Evolutionary conservation across 2,329 filamentous ascomycete species (phyloP).

Genomic region (Calonectria ilicicola): DNA sequence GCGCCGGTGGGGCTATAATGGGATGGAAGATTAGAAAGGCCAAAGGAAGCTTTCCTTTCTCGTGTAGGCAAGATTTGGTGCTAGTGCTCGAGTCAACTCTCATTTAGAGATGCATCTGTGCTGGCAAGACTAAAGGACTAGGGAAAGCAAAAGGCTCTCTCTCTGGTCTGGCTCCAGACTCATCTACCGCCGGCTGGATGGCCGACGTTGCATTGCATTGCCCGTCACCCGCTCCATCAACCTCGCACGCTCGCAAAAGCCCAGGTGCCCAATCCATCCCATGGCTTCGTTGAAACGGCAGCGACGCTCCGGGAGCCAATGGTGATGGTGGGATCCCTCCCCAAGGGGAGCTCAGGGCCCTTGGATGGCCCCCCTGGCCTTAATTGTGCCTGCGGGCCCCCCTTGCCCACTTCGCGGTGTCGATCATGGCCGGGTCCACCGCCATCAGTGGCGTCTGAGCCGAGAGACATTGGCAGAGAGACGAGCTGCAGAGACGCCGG

Average conservation of each 20-base stretch:
- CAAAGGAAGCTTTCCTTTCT: not conserved
- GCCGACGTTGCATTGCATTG: conserved; percentile 1
- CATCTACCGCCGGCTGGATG: conserved; percentile 1
- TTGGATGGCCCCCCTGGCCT: not conserved
- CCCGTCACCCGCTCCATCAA: conserved; percentile 20
- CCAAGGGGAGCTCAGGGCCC: not conserved
- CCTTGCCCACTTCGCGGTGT: conserved; percentile 21
- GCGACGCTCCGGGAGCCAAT: conserved; percentile 31
- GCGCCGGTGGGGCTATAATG: not conserved
- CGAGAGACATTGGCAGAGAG: conserved; percentile 21
- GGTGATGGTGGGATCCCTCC: conserved; percentile 10
- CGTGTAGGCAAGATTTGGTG: not conserved
- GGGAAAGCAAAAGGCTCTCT: too few relatives aligned
- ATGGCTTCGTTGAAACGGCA: conserved; percentile 23
- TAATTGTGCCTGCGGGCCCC: conserved; percentile 1
- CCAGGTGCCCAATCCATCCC: conserved; percentile 17
- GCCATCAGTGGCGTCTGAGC: conserved; percentile 27
- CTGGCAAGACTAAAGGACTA: too few relatives aligned
- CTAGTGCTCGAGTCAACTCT: not conserved
- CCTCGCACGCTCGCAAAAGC: conserved; percentile 21
- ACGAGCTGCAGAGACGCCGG: conserved; percentile 21
- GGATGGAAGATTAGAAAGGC: not conserved
- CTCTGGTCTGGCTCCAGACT: not conserved
- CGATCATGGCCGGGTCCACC: conserved; percentile 37
- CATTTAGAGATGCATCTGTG: too few relatives aligned